phyloP scores from a whole-genome alignment of 306 rosid genomes.

The Lablab purpureus region DNA sequence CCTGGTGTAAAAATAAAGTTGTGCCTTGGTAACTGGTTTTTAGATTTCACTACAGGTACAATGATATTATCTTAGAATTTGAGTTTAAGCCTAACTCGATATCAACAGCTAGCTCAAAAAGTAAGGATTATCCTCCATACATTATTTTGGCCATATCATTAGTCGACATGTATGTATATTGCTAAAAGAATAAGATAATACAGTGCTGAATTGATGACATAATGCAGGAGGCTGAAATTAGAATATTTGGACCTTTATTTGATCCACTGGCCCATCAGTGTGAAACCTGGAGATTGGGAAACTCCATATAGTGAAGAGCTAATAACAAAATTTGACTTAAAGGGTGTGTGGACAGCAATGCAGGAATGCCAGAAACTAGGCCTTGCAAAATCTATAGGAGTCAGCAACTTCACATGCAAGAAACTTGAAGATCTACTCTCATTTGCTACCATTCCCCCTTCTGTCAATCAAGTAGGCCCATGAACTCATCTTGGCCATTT shows the following conservation, averaged over 20 bases:
- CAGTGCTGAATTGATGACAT: not conserved
- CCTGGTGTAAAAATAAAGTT: not conserved
- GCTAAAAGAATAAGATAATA: not conserved
- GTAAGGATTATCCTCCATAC: not conserved
- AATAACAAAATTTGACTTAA: slow-evolving; percentile 42
- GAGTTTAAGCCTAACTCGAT: not conserved
- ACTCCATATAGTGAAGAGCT: slow-evolving; percentile 34
- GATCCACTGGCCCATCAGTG: slow-evolving; percentile 56
- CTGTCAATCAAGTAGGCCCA: slow-evolving; percentile 53
- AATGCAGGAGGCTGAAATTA: slow-evolving; percentile 45
- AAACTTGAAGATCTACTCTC: slow-evolving; percentile 52
- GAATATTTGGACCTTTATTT: slow-evolving; percentile 57
- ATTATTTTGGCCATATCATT: no score
- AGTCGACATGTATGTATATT: not conserved
- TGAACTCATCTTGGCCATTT: not conserved
- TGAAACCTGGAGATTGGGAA: slow-evolving; percentile 43
- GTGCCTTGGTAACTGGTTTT: not conserved
- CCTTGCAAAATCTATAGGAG: slow-evolving; percentile 55
- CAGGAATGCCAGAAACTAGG: slow-evolving; percentile 54
- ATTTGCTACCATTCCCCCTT: slow-evolving; percentile 44
- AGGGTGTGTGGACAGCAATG: slow-evolving; percentile 57
- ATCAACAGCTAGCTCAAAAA: not conserved
- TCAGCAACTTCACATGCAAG: slow-evolving; percentile 54
- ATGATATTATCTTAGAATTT: not conserved
- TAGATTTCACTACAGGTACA: not conserved